Conservation (phyloP, 768 basidiomycete genomes). For the Boletales sp. region DNA sequence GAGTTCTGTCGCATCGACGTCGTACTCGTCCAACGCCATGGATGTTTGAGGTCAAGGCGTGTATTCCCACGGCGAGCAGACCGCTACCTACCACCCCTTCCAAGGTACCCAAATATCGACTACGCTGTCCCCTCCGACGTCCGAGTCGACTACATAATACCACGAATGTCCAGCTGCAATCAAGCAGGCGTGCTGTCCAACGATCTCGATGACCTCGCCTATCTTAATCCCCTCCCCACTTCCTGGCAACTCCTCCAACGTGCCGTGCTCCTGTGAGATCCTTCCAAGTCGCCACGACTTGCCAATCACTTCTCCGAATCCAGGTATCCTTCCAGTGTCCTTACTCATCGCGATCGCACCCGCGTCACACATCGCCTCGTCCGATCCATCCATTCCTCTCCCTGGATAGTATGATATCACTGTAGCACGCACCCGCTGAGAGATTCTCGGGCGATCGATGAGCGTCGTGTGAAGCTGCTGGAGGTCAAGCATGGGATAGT, state of each 20-base stretch:
- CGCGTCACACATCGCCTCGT: conserved; percentile 81
- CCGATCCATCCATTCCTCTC: conserved; percentile 54
- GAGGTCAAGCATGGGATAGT: conserved; percentile 80
- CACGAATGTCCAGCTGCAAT: conserved; percentile 77
- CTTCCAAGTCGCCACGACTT: conserved; percentile 61
- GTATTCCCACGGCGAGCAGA: conserved; percentile 22
- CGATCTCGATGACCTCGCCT: conserved; percentile 64
- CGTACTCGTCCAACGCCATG: conserved; percentile 57
- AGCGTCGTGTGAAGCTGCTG: conserved; percentile 79
- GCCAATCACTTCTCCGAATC: conserved; percentile 70
- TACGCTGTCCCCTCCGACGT: conserved; percentile 45
- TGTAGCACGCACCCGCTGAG: conserved; percentile 66
- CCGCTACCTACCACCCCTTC: conserved; percentile 72
- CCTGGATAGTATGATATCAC: conserved; percentile 81
- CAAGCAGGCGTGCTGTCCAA: conserved; percentile 85
- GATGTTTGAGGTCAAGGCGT: background rate
- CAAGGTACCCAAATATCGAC: conserved; percentile 86
- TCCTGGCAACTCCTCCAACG: conserved; percentile 42
- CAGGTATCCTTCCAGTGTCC: conserved; percentile 71
- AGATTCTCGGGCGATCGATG: conserved; percentile 51
- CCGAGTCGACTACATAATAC: conserved; percentile 74
- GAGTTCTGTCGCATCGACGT: conserved; percentile 85
- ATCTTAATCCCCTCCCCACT: conserved; percentile 36
- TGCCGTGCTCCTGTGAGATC: conserved; percentile 79
- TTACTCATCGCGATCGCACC: conserved; percentile 87